A percentile compares a stretch with the other conserved stretches of the same genome.
Conservation (phyloP, 2,329 filamentous ascomycete species). For the Phialophora verrucosa region DNA sequence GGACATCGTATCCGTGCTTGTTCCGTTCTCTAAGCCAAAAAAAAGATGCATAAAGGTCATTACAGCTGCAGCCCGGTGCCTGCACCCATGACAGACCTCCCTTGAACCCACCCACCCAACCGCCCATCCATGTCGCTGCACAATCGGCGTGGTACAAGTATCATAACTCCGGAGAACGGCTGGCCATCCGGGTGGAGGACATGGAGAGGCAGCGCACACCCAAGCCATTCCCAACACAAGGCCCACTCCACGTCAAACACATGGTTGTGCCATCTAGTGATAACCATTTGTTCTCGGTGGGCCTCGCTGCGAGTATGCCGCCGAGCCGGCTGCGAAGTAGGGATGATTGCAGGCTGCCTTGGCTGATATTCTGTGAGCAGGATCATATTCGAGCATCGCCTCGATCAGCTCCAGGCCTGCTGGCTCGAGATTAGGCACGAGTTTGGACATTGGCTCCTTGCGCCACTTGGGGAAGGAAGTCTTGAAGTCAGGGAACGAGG, state of each 20-base stretch:
- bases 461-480: slow-evolving; percentile 89
- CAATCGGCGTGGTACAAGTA: background rate
- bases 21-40: slow-evolving; percentile 18
- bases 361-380: slow-evolving; percentile 82
- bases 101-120: background rate
- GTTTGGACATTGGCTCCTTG: slow-evolving; percentile 67
- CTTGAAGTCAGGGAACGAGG: slow-evolving; percentile 95
- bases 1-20: slow-evolving; percentile 1
- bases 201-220: background rate
- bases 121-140: background rate
- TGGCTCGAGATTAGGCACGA: slow-evolving; percentile 76
- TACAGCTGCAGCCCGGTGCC: background rate
- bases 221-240: background rate
- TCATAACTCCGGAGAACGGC: background rate
- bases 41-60: slow-evolving; percentile 21
- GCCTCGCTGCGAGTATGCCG: slow-evolving; percentile 54
- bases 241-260: background rate
- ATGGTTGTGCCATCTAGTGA: slow-evolving; percentile 43
- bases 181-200: background rate
- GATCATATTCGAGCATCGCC: slow-evolving; percentile 81
- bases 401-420: slow-evolving; percentile 59
- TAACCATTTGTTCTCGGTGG: slow-evolving; percentile 44
- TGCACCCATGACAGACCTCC: background rate
- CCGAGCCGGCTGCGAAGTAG: slow-evolving; percentile 70
- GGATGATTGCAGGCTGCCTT: slow-evolving; percentile 85